Conservation (phyloP, 352 stramenopile genomes). For the Discostella stelligera region DNA sequence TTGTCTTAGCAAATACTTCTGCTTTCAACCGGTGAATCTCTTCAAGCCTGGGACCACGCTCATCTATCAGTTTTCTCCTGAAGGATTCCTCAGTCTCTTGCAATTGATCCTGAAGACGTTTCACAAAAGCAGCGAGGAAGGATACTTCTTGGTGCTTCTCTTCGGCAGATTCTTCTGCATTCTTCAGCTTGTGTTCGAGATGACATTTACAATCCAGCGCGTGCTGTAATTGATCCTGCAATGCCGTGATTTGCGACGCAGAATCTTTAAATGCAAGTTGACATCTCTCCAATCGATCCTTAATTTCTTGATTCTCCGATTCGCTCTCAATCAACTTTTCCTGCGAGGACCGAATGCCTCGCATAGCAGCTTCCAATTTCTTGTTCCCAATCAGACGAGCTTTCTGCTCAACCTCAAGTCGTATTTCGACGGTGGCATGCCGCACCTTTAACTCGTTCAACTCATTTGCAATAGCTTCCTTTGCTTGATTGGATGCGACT, state of each 20-base stretch:
- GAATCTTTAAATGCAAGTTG: not conserved
- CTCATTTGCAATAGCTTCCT: constrained; percentile 13
- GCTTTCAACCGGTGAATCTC: constrained; percentile 11
- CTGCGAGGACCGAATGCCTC: not conserved
- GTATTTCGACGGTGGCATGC: not conserved
- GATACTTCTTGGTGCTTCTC: constrained; percentile 10
- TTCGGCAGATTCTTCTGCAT: not conserved
- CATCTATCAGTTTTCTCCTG: constrained; percentile 24
- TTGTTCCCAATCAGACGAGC: not conserved
- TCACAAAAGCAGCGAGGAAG: constrained; percentile 10
- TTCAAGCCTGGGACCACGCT: constrained; percentile 4
- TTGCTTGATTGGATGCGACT: constrained; percentile 2
- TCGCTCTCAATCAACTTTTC: not conserved
- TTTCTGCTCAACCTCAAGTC: not conserved
- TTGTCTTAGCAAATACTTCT: constrained; percentile 10
- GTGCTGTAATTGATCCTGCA: not conserved
- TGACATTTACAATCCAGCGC: not conserved
- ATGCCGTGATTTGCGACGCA: not conserved
- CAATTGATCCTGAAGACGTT: constrained; percentile 15
- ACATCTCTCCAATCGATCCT: not conserved
- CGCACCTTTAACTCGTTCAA: constrained; percentile 4
- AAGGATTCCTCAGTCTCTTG: constrained; percentile 15
- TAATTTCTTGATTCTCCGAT: not conserved
- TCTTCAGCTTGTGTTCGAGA: not conserved
- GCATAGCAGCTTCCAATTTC: constrained; percentile 4